Evolutionary conservation across 352 stramenopile species (phyloP).

Genomic region (Blastocystis sp.): DNA sequence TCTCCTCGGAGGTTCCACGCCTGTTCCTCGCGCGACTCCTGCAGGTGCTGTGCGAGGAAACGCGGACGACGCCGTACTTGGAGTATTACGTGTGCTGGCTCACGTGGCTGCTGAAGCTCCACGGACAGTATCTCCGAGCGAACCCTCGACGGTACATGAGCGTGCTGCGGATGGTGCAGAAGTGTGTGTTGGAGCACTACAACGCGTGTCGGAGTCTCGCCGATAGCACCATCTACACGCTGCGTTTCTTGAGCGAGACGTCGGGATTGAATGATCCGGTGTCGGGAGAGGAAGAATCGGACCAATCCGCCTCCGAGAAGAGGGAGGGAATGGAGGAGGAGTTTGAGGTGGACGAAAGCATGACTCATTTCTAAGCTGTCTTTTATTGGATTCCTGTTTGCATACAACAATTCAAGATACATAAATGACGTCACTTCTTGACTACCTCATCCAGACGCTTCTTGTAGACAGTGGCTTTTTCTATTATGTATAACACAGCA

Average conservation of each 20-base stretch:
- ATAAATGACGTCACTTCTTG: neutral
- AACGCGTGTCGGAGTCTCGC: neutral
- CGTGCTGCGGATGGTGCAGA: conserved; percentile 73
- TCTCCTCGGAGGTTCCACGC: conserved; percentile 77
- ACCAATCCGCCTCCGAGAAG: too few relatives aligned
- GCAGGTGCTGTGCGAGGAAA: conserved; percentile 78
- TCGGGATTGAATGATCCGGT: neutral
- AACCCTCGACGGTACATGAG: conserved; percentile 68
- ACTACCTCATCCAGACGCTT: neutral
- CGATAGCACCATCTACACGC: conserved; percentile 33
- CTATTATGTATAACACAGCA: neutral
- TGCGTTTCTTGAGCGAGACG: conserved; percentile 21
- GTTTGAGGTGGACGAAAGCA: too few relatives aligned
- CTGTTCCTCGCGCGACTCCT: conserved; percentile 81
- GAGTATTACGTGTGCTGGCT: conserved; percentile 93
- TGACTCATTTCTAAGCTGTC: too few relatives aligned
- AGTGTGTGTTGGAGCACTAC: conserved; percentile 72
- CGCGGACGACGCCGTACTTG: conserved; percentile 81
- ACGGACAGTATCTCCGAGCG: conserved; percentile 74
- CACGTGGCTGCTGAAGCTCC: conserved; percentile 79
- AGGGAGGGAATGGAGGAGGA: too few relatives aligned
- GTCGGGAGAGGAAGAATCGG: too few relatives aligned
- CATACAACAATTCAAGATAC: too few relatives aligned
- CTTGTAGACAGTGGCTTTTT: neutral
- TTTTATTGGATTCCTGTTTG: too few relatives aligned